A percentile compares a stretch with the other conserved stretches of the same genome.
phyloP scores from a whole-genome alignment of 2,329 filamentous ascomycete genomes.

The Apiospora rasikravindrae region DNA sequence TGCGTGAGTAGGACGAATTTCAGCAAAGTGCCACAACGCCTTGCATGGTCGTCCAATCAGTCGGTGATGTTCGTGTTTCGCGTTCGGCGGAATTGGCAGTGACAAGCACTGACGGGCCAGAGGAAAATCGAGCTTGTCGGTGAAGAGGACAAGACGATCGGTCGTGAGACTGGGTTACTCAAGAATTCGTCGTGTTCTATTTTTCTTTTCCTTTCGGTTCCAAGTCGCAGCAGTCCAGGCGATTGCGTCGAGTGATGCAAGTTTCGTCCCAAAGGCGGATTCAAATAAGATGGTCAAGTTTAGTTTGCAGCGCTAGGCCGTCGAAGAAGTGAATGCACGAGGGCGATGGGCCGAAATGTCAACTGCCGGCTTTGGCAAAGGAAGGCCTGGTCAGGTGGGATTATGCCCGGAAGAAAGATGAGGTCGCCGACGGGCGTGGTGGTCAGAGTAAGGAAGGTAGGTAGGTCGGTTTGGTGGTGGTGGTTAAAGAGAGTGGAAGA shows the following conservation, averaged over 20 bases:
- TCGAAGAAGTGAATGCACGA: neutral
- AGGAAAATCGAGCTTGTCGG: neutral
- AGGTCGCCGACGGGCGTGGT: conserved; percentile 1
- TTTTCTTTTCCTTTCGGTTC: neutral
- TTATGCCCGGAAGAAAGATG: neutral
- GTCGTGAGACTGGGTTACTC: neutral
- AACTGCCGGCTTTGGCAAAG: neutral
- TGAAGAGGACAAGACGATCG: neutral
- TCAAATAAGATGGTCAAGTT: neutral
- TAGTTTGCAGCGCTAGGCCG: neutral
- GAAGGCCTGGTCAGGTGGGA: neutral
- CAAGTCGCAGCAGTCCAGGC: neutral
- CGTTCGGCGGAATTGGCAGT: conserved; percentile 12
- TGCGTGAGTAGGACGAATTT: conserved; percentile 18
- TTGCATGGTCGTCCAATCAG: neutral
- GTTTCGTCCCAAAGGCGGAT: neutral
- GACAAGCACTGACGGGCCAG: conserved; percentile 1
- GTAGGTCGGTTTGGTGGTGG: neutral
- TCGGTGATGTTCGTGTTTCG: conserved; percentile 17
- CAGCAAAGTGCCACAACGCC: conserved; percentile 9
- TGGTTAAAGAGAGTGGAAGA: neutral
- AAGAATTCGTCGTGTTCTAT: neutral
- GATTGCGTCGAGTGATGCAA: conserved; percentile 11
- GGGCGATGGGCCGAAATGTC: conserved; percentile 2
- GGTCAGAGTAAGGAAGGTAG: conserved; percentile 5